Conservation (phyloP, 2,329 filamentous ascomycete species). For the Colletotrichum sp. region DNA sequence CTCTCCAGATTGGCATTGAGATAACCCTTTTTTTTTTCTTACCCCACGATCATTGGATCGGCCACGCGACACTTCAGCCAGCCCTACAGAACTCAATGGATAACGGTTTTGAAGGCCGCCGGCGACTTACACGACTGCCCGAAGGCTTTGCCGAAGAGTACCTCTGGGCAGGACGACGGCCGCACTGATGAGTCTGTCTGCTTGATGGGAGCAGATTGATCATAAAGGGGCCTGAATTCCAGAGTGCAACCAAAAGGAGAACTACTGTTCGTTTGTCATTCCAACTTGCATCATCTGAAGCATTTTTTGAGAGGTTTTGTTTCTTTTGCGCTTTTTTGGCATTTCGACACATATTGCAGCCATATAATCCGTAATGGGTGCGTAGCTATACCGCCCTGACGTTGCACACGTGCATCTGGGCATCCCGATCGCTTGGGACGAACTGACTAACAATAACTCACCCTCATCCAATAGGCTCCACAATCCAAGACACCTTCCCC, state of each 20-base stretch:
- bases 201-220: neutral
- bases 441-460: constrained; percentile 1
- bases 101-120: neutral
- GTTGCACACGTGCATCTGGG: neutral
- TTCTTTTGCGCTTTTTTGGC: neutral
- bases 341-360: neutral
- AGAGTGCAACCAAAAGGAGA: too few relatives aligned
- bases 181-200: neutral
- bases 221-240: neutral
- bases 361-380: constrained; percentile 9
- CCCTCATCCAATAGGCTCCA: neutral
- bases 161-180: neutral
- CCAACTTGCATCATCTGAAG: neutral
- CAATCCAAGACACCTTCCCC: constrained; percentile 14
- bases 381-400: neutral
- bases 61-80: neutral
- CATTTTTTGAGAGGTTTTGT: neutral
- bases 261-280: neutral
- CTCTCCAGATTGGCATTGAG: neutral
- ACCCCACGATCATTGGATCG: neutral
- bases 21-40: neutral
- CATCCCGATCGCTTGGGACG: neutral
- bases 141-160: constrained; percentile 12
- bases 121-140: constrained; percentile 16
- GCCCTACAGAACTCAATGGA: neutral